Base-by-base conservation (phyloP, 768 basidiomycete species). In the Russula abietina region DNA sequence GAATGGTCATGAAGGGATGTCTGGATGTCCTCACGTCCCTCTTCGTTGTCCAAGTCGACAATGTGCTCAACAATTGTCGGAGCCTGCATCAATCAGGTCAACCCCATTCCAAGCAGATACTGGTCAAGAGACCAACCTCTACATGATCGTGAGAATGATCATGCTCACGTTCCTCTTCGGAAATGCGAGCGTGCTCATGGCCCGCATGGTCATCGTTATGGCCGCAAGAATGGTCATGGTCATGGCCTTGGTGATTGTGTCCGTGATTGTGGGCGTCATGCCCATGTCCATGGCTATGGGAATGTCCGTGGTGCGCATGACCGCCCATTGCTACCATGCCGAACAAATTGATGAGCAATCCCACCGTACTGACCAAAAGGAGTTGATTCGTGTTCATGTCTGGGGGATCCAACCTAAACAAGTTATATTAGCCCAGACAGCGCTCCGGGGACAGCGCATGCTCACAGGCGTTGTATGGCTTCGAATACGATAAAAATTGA, bases 311-410 rank as follows among this genome's bases (percentile, higher is more conserved):
- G 67, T 92, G 91, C 71, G 89, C 88, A 72, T 95, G 93, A 4
- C 93, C 94, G 5, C 97, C 97, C 81, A 97, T 99, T 1, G 97
- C 97, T 71, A 94, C 91, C 93, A 99, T 97, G 41, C 97, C 97
- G 69, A 98, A 98, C 22, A 99, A 75, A 73, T 99, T 99, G 52
- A 99, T 93, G 1, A 80, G 93, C 11, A 99, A 77, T 9, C 97
- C 97, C 30, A 98, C 73, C 4, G 87, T 83, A 65, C 93, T 96
- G 56, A 99, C 89, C 1, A 97, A 78, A 45, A 99, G 74, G 0
- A 99, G 80, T 70, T 98, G 96, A 65, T 83, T 89, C 3, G 94
- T 97, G 68, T 93, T 95, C 93, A 99, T 99, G 70, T 98, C 94
- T 1, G 97, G 97, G 24, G 97, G 95, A 66, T 96, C 89, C 69